Evolutionary conservation across 176 grass and related monocot species (phyloP).

Genomic region (Typha latifolia): DNA sequence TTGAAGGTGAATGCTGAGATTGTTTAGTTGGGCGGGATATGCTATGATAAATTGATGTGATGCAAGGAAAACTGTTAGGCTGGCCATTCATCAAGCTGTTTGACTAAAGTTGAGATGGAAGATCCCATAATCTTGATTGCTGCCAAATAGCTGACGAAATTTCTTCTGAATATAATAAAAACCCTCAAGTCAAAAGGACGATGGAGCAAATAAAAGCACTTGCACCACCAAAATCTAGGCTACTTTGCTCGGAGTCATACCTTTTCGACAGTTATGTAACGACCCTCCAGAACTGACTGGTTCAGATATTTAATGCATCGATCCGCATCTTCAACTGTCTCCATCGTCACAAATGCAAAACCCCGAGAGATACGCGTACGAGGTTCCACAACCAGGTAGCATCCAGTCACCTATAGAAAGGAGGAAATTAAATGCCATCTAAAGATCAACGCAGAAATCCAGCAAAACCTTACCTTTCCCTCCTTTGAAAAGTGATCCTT

Average conservation of each 20-base stretch:
- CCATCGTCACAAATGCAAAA: slow-evolving; percentile 73
- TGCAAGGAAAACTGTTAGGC: slow-evolving; percentile 57
- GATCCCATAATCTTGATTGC: slow-evolving; percentile 68
- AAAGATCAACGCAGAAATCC: not conserved
- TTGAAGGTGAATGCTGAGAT: slow-evolving; percentile 58
- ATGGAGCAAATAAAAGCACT: slow-evolving; percentile 24
- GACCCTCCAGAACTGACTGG: slow-evolving; percentile 49
- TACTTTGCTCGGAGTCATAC: slow-evolving; percentile 18
- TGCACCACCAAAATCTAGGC: slow-evolving; percentile 11
- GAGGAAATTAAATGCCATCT: not conserved
- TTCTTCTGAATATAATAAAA: slow-evolving; percentile 77
- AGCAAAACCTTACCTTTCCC: slow-evolving; percentile 40
- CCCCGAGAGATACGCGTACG: slow-evolving; percentile 57
- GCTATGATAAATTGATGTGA: slow-evolving; percentile 61
- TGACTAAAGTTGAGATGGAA: slow-evolving; percentile 54
- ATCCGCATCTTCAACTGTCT: slow-evolving; percentile 55
- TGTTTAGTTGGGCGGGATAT: slow-evolving; percentile 58
- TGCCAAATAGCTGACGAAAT: slow-evolving; percentile 54
- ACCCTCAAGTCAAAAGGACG: slow-evolving; percentile 42
- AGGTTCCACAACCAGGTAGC: slow-evolving; percentile 58
- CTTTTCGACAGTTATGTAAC: slow-evolving; percentile 63
- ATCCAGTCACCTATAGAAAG: slow-evolving; percentile 35
- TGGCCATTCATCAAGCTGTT: slow-evolving; percentile 64
- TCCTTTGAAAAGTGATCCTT: slow-evolving; percentile 57
- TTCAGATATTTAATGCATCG: slow-evolving; percentile 67